Conservation (phyloP, 768 basidiomycete genomes). For the Panellus pusillus region DNA sequence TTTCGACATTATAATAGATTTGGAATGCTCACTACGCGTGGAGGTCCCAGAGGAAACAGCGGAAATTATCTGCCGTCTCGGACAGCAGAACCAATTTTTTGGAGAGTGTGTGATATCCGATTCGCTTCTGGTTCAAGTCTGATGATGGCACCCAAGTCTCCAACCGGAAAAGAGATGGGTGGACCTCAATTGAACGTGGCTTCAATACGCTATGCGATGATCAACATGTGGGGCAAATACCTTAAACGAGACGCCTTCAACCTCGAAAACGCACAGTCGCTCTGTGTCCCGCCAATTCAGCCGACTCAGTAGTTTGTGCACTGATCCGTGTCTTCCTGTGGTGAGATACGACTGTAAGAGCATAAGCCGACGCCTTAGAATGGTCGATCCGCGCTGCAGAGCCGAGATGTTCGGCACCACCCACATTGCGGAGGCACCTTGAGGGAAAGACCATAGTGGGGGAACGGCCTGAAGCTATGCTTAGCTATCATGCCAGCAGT, state of each 20-base stretch:
- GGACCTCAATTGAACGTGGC: constrained; percentile 38
- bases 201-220: background rate
- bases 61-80: constrained; percentile 46
- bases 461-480: no score
- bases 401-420: no score
- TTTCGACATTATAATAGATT: background rate
- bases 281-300: constrained; percentile 20
- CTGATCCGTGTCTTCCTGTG: background rate
- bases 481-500: no score
- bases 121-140: background rate
- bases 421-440: no score
- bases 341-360: background rate
- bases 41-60: constrained; percentile 50
- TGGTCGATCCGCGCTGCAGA: no score
- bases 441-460: no score
- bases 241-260: constrained; percentile 64
- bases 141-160: constrained; percentile 37
- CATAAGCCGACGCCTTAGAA: no score
- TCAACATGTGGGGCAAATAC: constrained; percentile 33
- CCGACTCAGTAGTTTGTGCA: no score
- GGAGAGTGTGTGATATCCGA: constrained; percentile 26
- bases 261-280: constrained; percentile 60
- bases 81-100: constrained; percentile 28
- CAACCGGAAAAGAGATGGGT: constrained; percentile 46
- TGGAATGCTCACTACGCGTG: constrained; percentile 45